Evolutionary conservation across 2,329 filamentous ascomycete genomes (phyloP), one percentile per base, ranked within the genome.

Genomic region (Fusarium staphyleae): DNA sequence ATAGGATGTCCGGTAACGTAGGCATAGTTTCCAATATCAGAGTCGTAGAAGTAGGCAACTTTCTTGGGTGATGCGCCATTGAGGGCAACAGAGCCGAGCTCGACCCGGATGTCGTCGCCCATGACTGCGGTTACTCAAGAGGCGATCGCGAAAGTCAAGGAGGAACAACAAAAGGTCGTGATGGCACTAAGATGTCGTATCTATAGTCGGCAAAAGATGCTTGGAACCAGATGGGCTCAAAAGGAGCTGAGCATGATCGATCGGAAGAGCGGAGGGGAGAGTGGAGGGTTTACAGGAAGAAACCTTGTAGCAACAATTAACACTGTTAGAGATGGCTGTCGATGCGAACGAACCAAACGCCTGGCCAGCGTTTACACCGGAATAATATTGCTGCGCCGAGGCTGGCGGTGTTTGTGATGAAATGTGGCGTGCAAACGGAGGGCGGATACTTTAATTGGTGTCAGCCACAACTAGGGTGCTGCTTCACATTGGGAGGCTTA

Each of bases 41-140:
- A 96, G 72, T 98, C 93, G 82, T 98, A 98, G 75, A 98, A 98
- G 78, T 98, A 98, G 49, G 93, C 93, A 52, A 98, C 91, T 71
- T 93, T 91, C 77, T 95, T 96, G 46, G 79, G 76, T 19, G 78
- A 76, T 43, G 74, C 67, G 52, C 77, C 72, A 54, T 77, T 75
- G 57, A 83, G 75, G 48, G 80, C 80, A 34, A 75, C 73, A 39
- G 78, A 77, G 59, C 79, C 73, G 57, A 78, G 72, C 61, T 74
- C 66, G 58, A 73, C 65, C 58, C 69, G 68, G 59, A 66, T 70
- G 62, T 76, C 73, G 62, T 76, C 73, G 55, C 72, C 72, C 74
- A 76, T 76, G 54, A 55, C 63, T 54, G 61, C 52, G 52, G 55
- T 48, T 49, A 37, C 46, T 49, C 36, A 53, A 53, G 41, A 28